phyloP scores from a whole-genome alignment of 1,284 basidiomycete genomes.

The Coniferiporia sulphurascens region DNA sequence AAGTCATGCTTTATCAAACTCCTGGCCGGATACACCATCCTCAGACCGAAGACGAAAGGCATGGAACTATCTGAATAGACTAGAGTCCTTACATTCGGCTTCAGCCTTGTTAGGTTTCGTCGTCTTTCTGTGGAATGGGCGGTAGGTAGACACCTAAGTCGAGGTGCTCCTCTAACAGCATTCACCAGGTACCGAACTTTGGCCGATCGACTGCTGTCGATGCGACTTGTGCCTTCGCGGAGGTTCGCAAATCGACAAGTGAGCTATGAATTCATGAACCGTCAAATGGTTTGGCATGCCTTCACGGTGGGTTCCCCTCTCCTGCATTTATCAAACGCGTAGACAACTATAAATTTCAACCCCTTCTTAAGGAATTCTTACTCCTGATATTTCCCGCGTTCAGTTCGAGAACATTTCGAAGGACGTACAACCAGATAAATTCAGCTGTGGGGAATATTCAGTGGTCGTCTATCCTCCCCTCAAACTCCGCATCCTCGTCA shows the following conservation, averaged over 20 bases:
- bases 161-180: background rate
- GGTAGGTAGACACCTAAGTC: slow-evolving; percentile 42
- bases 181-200: slow-evolving; percentile 75
- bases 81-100: slow-evolving; percentile 63
- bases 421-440: slow-evolving; percentile 31
- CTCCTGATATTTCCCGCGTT: slow-evolving; percentile 89
- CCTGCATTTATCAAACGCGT: background rate
- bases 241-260: slow-evolving; percentile 77
- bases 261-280: slow-evolving; percentile 98
- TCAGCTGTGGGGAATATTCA: slow-evolving; percentile 2
- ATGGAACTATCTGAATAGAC: slow-evolving; percentile 68
- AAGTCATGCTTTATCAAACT: slow-evolving; percentile 69
- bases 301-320: slow-evolving; percentile 70
- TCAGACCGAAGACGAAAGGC: slow-evolving; percentile 68
- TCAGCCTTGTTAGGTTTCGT: slow-evolving; percentile 74
- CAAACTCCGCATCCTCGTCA: slow-evolving; percentile 24
- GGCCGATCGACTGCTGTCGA: slow-evolving; percentile 74
- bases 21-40: slow-evolving; percentile 88
- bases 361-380: slow-evolving; percentile 79
- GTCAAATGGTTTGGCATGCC: slow-evolving; percentile 98
- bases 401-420: slow-evolving; percentile 58
- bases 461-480: slow-evolving; percentile 18
- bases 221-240: slow-evolving; percentile 75
- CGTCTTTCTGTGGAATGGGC: slow-evolving; percentile 83
- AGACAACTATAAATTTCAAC: slow-evolving; percentile 2